Conservation (phyloP, 1,139 yeast species). For the Pichia sorboxylosa region DNA sequence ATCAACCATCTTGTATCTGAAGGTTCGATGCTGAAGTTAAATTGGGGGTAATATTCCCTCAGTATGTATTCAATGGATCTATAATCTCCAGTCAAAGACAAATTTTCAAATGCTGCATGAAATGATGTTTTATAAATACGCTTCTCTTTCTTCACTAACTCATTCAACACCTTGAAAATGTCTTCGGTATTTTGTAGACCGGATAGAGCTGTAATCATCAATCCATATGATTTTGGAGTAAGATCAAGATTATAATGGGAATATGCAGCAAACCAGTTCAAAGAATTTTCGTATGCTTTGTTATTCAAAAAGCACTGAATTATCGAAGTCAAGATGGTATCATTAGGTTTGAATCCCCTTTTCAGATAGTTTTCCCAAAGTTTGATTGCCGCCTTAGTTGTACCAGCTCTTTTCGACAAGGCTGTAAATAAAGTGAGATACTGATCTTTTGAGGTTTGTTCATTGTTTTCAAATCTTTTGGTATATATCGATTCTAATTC, state of each 20-base stretch:
- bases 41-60: conserved; percentile 17
- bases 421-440: conserved; percentile 57
- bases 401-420: conserved; percentile 43
- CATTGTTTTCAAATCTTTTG: conserved; percentile 44
- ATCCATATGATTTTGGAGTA: conserved; percentile 28
- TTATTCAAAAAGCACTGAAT: conserved; percentile 35
- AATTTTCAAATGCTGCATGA: conserved; percentile 22
- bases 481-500: conserved; percentile 54
- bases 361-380: conserved; percentile 36
- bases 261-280: conserved; percentile 31
- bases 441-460: conserved; percentile 45
- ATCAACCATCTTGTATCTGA: conserved; percentile 22
- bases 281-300: conserved; percentile 37
- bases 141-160: conserved; percentile 18
- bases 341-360: conserved; percentile 39
- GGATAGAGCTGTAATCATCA: conserved; percentile 32
- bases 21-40: conserved; percentile 20
- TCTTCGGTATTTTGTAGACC: conserved; percentile 27
- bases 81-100: conserved; percentile 25
- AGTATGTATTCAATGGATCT: conserved; percentile 20
- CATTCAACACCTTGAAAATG: conserved; percentile 32
- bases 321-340: conserved; percentile 36
- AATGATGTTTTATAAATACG: conserved; percentile 19
- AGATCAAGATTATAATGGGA: conserved; percentile 28
- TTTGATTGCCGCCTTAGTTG: conserved; percentile 39